Percentiles rank a stretch among this genome's conserved stretches.
Evolutionary conservation across 257 asterid genomes (phyloP).

Genomic region (Apocynum venetum): DNA sequence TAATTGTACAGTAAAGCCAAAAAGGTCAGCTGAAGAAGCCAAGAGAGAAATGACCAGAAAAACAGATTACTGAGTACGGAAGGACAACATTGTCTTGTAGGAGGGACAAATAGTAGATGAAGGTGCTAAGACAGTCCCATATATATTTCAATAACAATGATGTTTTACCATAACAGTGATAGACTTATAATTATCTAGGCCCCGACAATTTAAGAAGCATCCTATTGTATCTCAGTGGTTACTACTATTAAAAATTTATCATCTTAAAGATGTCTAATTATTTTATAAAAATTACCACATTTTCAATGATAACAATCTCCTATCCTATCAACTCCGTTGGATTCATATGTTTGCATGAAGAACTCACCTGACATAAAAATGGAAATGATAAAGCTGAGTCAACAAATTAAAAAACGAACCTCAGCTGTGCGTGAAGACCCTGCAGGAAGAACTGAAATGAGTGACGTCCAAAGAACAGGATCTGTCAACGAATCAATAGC

Average conservation of each 20-base stretch:
- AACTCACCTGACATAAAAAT: neutral
- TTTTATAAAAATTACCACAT: neutral
- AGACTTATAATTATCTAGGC: neutral
- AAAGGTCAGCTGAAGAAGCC: neutral
- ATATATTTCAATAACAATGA: neutral
- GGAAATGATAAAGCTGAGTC: slow-evolving; percentile 2
- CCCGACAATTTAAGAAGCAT: neutral
- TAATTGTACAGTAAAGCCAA: neutral
- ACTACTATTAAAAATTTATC: neutral
- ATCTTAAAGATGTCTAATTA: neutral
- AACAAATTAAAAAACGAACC: slow-evolving; percentile 43
- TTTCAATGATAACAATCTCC: neutral
- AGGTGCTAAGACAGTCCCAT: neutral
- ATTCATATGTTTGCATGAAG: neutral
- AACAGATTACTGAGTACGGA: neutral
- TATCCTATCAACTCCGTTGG: neutral
- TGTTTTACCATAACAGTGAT: neutral
- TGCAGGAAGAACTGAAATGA: slow-evolving; percentile 61
- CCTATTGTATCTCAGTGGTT: neutral
- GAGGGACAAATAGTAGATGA: neutral
- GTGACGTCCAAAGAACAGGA: slow-evolving; percentile 78
- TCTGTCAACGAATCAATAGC: slow-evolving; percentile 70
- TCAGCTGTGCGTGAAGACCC: slow-evolving; percentile 68
- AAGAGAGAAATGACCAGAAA: neutral
- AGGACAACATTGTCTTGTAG: neutral